Evolutionary conservation across 2,329 filamentous ascomycete genomes (phyloP).

Genomic region (Talaromyces sp.): DNA sequence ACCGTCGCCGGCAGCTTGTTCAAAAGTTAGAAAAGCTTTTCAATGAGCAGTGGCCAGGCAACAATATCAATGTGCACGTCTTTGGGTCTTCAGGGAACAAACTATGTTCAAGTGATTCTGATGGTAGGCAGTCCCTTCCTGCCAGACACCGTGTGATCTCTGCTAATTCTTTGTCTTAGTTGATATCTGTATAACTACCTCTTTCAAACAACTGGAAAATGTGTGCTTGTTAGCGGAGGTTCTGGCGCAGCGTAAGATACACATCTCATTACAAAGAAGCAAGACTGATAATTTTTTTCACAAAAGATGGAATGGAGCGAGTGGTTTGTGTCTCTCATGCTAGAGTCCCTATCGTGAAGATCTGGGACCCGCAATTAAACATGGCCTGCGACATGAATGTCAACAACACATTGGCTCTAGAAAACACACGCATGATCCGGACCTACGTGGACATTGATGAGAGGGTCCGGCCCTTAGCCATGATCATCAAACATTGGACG

Average conservation of each 20-base stretch:
- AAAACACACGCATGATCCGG: conserved; percentile 97
- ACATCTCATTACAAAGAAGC: not conserved
- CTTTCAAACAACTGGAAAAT: conserved; percentile 80
- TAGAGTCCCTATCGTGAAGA: conserved; percentile 97
- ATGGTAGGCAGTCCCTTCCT: conserved; percentile 60
- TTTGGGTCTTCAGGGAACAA: conserved; percentile 98
- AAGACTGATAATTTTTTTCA: conserved; percentile 6
- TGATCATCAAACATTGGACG: conserved; percentile 98
- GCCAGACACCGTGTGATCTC: not conserved
- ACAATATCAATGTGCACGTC: conserved; percentile 83
- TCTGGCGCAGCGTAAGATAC: conserved; percentile 70
- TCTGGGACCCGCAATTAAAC: conserved; percentile 91
- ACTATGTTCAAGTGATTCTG: conserved; percentile 91
- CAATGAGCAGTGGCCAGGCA: conserved; percentile 86
- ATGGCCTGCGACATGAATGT: conserved; percentile 98
- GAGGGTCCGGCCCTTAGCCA: conserved; percentile 84
- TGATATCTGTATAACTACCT: conserved; percentile 94
- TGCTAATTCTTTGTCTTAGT: conserved; percentile 54
- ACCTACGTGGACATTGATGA: conserved; percentile 94
- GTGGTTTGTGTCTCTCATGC: conserved; percentile 92
- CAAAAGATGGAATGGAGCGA: conserved; percentile 86
- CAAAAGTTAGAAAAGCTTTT: conserved; percentile 83
- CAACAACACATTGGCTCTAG: conserved; percentile 90
- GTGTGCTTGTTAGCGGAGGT: conserved; percentile 89
- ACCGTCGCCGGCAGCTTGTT: conserved; percentile 73